A percentile compares a stretch with the other conserved stretches of the same genome.
Evolutionary conservation across 176 grass and related monocot species (phyloP).

Genomic region (Rhynchospora tenuis): DNA sequence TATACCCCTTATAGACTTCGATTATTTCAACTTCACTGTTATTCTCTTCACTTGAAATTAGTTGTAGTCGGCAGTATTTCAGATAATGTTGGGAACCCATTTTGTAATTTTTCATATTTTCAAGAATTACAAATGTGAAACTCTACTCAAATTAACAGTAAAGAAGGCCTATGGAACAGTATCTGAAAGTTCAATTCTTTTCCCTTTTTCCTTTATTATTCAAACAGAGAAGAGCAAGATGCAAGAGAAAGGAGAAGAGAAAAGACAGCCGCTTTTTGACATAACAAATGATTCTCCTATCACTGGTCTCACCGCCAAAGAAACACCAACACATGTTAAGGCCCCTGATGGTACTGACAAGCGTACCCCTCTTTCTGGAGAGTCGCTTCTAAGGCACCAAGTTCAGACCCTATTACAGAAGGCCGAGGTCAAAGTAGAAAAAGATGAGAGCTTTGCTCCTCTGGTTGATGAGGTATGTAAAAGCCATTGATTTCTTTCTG

Average conservation of each 20-base stretch:
- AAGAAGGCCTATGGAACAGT: background rate
- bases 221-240: conserved; percentile 16
- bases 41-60: background rate
- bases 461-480: background rate
- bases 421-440: background rate
- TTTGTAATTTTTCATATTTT: background rate
- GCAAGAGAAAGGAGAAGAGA: conserved; percentile 5
- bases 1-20: background rate
- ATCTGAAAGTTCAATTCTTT: background rate
- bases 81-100: background rate
- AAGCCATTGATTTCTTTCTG: background rate
- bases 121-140: background rate
- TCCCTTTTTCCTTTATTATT: background rate
- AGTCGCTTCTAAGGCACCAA: background rate
- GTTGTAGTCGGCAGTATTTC: background rate
- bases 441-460: background rate
- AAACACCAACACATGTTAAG: background rate
- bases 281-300: conserved; percentile 26
- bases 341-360: background rate
- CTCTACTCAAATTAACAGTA: background rate
- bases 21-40: background rate
- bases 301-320: background rate
- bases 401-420: conserved; percentile 17
- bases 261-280: conserved; percentile 10
- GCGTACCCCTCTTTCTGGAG: background rate